Evolutionary conservation across 164 flowering plant species (phyloP).

Genomic region (Vitis rotundifolia): DNA sequence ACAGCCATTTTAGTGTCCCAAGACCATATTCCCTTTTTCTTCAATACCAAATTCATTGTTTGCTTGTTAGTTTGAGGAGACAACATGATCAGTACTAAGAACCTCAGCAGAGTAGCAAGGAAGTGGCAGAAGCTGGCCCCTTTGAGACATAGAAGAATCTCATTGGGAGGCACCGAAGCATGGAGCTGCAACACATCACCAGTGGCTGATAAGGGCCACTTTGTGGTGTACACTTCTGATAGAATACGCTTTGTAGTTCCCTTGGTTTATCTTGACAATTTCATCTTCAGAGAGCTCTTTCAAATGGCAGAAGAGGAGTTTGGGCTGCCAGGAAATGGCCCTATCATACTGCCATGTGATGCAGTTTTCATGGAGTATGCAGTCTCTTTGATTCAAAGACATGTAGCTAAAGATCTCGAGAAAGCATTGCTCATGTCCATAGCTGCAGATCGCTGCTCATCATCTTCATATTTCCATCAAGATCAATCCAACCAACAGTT

Average conservation of each 20-base stretch:
- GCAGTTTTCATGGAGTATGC: slow-evolving; percentile 11
- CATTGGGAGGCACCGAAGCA: too few relatives aligned
- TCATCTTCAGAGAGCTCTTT: slow-evolving; percentile 11
- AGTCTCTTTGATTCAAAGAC: background rate
- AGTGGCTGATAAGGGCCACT: slow-evolving; percentile 12
- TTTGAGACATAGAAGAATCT: background rate
- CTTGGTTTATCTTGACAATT: background rate
- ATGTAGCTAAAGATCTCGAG: background rate
- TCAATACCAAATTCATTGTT: too few relatives aligned
- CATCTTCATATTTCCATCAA: background rate
- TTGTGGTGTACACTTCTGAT: slow-evolving; percentile 9
- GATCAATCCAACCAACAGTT: background rate
- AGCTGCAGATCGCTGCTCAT: background rate
- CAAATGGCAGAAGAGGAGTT: slow-evolving; percentile 15
- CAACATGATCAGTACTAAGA: slow-evolving; percentile 5
- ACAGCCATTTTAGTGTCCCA: too few relatives aligned
- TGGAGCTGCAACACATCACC: background rate
- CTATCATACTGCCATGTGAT: slow-evolving; percentile 12
- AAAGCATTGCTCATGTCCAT: background rate
- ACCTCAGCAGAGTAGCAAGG: background rate
- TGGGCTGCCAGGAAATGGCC: slow-evolving; percentile 11
- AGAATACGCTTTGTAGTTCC: slow-evolving; percentile 3
- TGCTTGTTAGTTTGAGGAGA: background rate
- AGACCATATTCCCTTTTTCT: too few relatives aligned
- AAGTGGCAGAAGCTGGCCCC: background rate